Conservation (phyloP, 805 yeast genomes). For the Yarrowia phangngaensis region DNA sequence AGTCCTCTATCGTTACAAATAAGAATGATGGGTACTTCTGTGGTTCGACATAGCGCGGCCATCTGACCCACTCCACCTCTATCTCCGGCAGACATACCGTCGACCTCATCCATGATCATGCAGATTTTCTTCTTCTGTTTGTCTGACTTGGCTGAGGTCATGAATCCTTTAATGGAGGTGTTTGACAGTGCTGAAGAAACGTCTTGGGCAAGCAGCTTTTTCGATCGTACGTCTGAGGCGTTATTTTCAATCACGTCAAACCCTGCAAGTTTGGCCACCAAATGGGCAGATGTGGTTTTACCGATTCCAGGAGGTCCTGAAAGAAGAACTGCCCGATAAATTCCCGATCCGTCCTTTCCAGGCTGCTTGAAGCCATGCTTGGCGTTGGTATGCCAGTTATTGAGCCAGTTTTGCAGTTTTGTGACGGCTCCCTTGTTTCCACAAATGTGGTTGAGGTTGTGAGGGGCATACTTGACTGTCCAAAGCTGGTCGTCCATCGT, state of each 20-base stretch:
- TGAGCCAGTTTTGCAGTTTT: slow-evolving; percentile 69
- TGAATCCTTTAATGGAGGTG: slow-evolving; percentile 77
- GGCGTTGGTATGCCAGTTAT: slow-evolving; percentile 63
- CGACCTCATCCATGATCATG: slow-evolving; percentile 96
- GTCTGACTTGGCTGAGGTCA: slow-evolving; percentile 42
- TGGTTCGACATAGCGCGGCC: slow-evolving; percentile 78
- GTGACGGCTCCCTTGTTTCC: slow-evolving; percentile 80
- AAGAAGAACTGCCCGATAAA: slow-evolving; percentile 76
- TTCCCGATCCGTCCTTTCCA: slow-evolving; percentile 62
- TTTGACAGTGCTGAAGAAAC: slow-evolving; percentile 71
- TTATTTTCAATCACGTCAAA: slow-evolving; percentile 80
- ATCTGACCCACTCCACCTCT: slow-evolving; percentile 97
- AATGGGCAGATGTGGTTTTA: slow-evolving; percentile 85
- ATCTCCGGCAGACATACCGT: slow-evolving; percentile 99
- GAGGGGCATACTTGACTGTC: slow-evolving; percentile 94
- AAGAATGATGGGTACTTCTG: slow-evolving; percentile 84
- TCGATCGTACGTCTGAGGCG: slow-evolving; percentile 86
- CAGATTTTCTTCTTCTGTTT: slow-evolving; percentile 59
- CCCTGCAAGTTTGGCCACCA: slow-evolving; percentile 73
- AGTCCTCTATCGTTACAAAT: slow-evolving; percentile 89
- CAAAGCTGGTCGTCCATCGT: slow-evolving; percentile 46
- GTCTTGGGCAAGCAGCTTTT: slow-evolving; percentile 63
- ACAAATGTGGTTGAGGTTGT: slow-evolving; percentile 67
- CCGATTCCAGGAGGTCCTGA: slow-evolving; percentile 96
- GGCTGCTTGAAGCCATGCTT: slow-evolving; percentile 49